These are phyloP conservation scores for Westerdykella sp. DNA, from an alignment of 2,329 filamentous ascomycete genomes.

Conservation along the genomic window DNA sequence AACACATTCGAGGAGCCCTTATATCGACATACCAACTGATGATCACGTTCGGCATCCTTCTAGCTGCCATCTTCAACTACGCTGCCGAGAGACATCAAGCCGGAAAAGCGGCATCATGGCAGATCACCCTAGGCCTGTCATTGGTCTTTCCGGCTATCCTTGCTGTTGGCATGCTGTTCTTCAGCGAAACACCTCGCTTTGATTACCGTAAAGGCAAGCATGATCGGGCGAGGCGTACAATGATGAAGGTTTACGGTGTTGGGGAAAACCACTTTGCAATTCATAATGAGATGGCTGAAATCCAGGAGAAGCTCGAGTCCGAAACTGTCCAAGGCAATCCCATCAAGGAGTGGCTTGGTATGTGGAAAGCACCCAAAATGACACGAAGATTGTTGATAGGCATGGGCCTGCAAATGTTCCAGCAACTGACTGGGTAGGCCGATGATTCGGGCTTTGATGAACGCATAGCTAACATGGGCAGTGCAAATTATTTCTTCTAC, in stretches of 20 bases:
- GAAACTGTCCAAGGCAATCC: slow-evolving; percentile 32
- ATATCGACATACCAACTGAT: slow-evolving; percentile 60
- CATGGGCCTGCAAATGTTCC: slow-evolving; percentile 56
- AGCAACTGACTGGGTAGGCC: slow-evolving; percentile 56
- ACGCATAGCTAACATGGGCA: neutral
- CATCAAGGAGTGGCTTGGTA: slow-evolving; percentile 52
- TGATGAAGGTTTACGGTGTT: slow-evolving; percentile 51
- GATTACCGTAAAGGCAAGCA: slow-evolving; percentile 49
- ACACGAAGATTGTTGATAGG: slow-evolving; percentile 56
- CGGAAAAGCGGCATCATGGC: slow-evolving; percentile 51
- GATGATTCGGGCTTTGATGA: neutral
- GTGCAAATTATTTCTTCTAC: slow-evolving; percentile 59
- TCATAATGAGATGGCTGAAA: slow-evolving; percentile 48
- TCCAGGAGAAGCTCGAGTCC: slow-evolving; percentile 48
- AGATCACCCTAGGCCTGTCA: slow-evolving; percentile 55
- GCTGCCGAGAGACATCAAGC: slow-evolving; percentile 47
- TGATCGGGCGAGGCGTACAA: slow-evolving; percentile 45
- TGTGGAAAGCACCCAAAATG: slow-evolving; percentile 60
- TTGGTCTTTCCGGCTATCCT: slow-evolving; percentile 51
- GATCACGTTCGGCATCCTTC: slow-evolving; percentile 60
- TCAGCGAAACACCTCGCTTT: slow-evolving; percentile 52
- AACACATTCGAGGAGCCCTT: slow-evolving; percentile 56
- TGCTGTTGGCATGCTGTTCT: slow-evolving; percentile 46
- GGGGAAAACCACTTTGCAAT: slow-evolving; percentile 49
- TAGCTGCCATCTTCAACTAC: slow-evolving; percentile 49